Percentiles rank a stretch among this genome's conserved stretches.
These are phyloP conservation scores for Ceratocystis alfenasii DNA, from an alignment of 2,329 filamentous ascomycete species.

Conservation along the genomic window DNA sequence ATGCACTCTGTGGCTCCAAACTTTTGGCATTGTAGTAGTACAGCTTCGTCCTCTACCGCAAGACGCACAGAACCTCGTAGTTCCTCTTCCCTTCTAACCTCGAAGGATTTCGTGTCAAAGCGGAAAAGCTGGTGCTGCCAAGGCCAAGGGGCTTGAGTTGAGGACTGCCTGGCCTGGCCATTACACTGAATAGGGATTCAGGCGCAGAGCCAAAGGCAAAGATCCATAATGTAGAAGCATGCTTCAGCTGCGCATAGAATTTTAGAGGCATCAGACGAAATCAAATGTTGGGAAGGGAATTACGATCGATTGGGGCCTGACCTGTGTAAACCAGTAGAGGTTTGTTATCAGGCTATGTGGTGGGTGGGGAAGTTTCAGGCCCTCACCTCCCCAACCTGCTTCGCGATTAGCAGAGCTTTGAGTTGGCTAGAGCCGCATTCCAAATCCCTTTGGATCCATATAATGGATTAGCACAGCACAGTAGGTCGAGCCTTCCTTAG, in stretches of 20 bases:
- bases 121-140: not conserved
- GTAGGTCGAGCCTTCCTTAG: no score
- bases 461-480: no score
- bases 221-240: no score
- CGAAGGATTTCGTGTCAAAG: conserved; percentile 4
- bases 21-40: no score
- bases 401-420: not conserved
- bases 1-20: no score
- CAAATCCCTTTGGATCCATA: no score
- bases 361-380: not conserved
- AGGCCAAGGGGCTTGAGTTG: conserved; percentile 1
- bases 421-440: no score
- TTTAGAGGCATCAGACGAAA: no score
- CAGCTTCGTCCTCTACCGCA: no score
- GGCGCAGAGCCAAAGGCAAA: no score
- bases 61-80: not conserved
- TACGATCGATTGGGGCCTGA: not conserved
- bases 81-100: not conserved
- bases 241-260: no score
- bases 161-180: not conserved
- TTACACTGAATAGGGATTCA: not conserved
- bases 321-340: not conserved
- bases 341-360: not conserved
- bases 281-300: no score
- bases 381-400: not conserved